Base-by-base conservation (phyloP, 1,284 basidiomycete genomes). In the Ustilago trichophora region DNA sequence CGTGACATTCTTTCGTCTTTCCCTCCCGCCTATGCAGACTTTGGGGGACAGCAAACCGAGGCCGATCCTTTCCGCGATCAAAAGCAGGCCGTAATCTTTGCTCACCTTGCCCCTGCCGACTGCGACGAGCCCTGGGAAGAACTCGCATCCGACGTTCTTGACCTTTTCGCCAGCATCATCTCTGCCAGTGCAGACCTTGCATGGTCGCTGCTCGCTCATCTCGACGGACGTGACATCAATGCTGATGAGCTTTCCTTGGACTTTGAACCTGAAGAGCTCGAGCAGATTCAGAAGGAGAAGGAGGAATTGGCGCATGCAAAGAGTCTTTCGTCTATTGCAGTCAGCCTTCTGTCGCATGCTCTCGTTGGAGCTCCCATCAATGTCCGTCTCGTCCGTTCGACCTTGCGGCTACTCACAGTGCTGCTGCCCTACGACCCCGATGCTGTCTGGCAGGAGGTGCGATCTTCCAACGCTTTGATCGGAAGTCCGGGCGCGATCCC, bases 391-490 rank as follows among this genome's bases (percentile, higher is more conserved):
- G 90, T 93, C 67, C 89, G 89, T 4, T 90, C 90, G 3, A 87
- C 90, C 0, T 86, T 92, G 83, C 88, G 87, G 50, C 87, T 93
- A 8, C 85, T 94, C n/a, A 86, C 90, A 9, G 87, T 88, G 0
- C 84, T 94, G 26, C 85, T 93, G 2, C 89, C 90, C 0, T 85
- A 84, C 40, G 89, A 89, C 72, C 89, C 91, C 2, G 87, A 88
- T 54, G 86, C 89, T 1, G 89, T 93, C 16, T 94, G 92, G 92
- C 84, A 92, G 6, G 92, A 89, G 73, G 86, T 92, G 24, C 88
- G 91, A 11, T 91, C 90, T 3, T 89, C 91, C 1, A 85, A 87
- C 2, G 84, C 88, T 6, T 84, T 94, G 15, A 91, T 93, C 77
- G 90, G 90, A 13, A 85, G 71, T 41, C 45, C 73, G 7, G 71